Conservation (phyloP, 495 filamentous ascomycete species). For the Talaromyces proteolyticus region DNA sequence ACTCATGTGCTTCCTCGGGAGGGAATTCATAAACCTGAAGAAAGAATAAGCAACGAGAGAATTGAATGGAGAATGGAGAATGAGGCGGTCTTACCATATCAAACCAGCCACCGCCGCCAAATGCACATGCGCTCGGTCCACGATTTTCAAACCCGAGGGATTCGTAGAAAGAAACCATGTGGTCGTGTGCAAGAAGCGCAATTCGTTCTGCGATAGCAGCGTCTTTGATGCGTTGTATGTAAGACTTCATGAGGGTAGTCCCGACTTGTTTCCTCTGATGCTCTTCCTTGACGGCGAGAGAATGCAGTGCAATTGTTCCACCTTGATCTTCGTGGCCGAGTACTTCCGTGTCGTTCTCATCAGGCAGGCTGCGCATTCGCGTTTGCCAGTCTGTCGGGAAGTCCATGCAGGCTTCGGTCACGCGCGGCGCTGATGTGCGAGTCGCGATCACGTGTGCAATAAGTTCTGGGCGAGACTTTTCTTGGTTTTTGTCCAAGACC, state of each 20-base stretch:
- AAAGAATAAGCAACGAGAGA: background rate
- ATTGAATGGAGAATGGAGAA: background rate
- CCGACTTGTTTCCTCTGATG: conserved; percentile 72
- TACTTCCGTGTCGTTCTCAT: conserved; percentile 23
- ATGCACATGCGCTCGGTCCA: conserved; percentile 60
- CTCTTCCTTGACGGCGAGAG: conserved; percentile 69
- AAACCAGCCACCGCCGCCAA: conserved; percentile 77
- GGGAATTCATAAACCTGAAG: background rate
- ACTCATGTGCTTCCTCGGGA: background rate
- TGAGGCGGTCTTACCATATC: conserved; percentile 40
- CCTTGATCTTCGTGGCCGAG: conserved; percentile 67
- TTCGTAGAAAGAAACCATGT: conserved; percentile 69
- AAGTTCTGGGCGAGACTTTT: conserved; percentile 49
- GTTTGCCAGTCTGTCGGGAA: conserved; percentile 59
- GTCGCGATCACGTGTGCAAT: conserved; percentile 79
- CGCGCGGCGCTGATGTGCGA: conserved; percentile 47
- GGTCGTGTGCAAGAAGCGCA: conserved; percentile 71
- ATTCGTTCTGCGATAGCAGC: conserved; percentile 64
- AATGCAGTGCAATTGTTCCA: conserved; percentile 73
- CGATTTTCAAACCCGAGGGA: conserved; percentile 62
- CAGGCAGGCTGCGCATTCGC: conserved; percentile 18
- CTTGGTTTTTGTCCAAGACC: conserved; percentile 33
- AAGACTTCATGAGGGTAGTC: conserved; percentile 69
- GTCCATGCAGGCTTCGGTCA: conserved; percentile 76
- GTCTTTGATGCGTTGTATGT: conserved; percentile 63